These are phyloP conservation scores for Leptoxyphium fumago DNA, from an alignment of 2,329 filamentous ascomycete species.

Conservation along the genomic window DNA sequence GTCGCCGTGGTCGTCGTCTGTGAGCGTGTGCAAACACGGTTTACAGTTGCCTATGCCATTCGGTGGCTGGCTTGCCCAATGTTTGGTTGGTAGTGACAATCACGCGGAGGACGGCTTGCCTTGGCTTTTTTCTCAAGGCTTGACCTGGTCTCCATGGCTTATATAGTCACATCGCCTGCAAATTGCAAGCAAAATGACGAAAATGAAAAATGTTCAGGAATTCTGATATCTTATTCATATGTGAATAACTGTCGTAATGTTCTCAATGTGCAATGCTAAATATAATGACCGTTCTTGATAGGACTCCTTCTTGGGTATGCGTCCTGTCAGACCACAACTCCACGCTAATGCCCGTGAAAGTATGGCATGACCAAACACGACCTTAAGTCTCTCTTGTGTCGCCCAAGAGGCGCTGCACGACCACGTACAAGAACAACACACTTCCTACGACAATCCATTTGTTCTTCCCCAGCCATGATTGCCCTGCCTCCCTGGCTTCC, in stretches of 20 bases:
- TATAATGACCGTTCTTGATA: neutral
- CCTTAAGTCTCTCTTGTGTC: conserved; percentile 16
- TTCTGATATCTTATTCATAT: no score
- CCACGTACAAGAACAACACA: conserved; percentile 65
- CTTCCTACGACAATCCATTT: conserved; percentile 59
- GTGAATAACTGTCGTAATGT: no score
- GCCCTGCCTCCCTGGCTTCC: conserved; percentile 60
- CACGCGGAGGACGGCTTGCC: conserved; percentile 24
- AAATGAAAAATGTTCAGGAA: neutral
- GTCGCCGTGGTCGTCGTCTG: conserved; percentile 99
- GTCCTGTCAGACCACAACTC: conserved; percentile 5
- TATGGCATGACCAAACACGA: neutral
- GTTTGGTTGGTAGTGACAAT: conserved; percentile 14
- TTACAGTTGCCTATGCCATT: neutral
- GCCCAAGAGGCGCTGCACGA: conserved; percentile 61
- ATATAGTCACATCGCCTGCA: conserved; percentile 5
- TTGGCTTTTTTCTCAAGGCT: neutral
- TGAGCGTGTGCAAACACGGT: conserved; percentile 27
- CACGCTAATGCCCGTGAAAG: conserved; percentile 7
- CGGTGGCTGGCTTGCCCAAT: neutral
- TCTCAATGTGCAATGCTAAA: no score
- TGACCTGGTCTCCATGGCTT: conserved; percentile 22
- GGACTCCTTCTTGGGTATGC: conserved; percentile 1
- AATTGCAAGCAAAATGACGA: conserved; percentile 1
- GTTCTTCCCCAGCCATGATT: conserved; percentile 69